Evolutionary conservation across 352 stramenopile genomes (phyloP), one percentile per base, ranked within the genome.

Genomic region (Bremia lactucae): DNA sequence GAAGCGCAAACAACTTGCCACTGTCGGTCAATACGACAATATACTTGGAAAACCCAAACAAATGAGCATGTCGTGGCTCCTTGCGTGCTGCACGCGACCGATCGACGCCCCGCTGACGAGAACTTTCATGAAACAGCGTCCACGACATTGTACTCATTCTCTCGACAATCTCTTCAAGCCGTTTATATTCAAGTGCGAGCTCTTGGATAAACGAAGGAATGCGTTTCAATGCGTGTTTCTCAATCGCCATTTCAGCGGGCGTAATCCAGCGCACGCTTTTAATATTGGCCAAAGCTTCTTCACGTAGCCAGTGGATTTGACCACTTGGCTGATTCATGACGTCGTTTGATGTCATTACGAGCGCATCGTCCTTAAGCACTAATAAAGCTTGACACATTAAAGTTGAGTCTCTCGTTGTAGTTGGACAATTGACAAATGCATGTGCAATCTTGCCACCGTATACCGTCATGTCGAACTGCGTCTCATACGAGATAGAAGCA

Each of bases 1-100:
- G 73, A 21, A 91, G 75, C 14, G 73, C 76, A 55, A 83, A 89
- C 21, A 91, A 54, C 50, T 87, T 87, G 28, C 79, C 79, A 14
- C 73, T 89, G 14, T 82, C 62, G 9, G 76, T 91, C 13, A 84
- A 50, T 16, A 70, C 55, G 31, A 91, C 55, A 20, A 87, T 77
- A 40, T 80, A 81, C 72, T 91, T 91, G 21, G 79, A 86, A 42
- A 89, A 88, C 3, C 76, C 76, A 34, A 91, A 88, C 25, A 87
- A 68, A 33, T 87, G 78, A 6, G 78, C 67, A 37, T 87, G 87
- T 2, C 42, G 55, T 8, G 70, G 70, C 35, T 82, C 69, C 46
- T 72, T 68, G 28, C 70, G 72, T 8, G 67, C 55, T 34, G 56
- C 60, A 41, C 57, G 61, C 16, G 55, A 63, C 38, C 56, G 50